A percentile compares a stretch with the other conserved stretches of the same genome.
phyloP scores from a whole-genome alignment of 768 basidiomycete genomes.

The Trametes punicea region DNA sequence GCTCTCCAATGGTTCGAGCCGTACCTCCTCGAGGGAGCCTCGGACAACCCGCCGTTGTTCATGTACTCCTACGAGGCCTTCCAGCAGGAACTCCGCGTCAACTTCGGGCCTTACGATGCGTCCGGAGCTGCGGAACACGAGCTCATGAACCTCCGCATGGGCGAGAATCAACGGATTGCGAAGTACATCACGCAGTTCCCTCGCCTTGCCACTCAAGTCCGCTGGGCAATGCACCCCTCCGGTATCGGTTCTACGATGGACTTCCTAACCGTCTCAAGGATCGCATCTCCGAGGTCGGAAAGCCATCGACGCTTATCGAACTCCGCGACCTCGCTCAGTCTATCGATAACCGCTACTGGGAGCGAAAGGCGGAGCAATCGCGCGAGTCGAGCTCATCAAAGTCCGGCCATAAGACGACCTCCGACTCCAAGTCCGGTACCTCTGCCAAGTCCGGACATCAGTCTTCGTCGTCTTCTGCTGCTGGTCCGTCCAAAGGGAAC shows the following conservation, averaged over 20 bases:
- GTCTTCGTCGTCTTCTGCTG: too few relatives aligned
- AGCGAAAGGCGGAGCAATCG: too few relatives aligned
- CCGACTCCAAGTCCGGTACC: too few relatives aligned
- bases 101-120: not conserved
- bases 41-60: not conserved
- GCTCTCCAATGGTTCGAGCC: constrained; percentile 7
- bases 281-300: too few relatives aligned
- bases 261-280: not conserved
- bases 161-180: constrained; percentile 10
- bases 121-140: constrained; percentile 5
- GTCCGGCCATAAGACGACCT: too few relatives aligned
- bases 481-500: too few relatives aligned
- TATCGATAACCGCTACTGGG: too few relatives aligned
- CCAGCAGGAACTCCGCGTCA: constrained; percentile 5
- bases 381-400: too few relatives aligned
- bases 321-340: too few relatives aligned
- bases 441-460: too few relatives aligned
- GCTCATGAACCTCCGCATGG: constrained; percentile 2
- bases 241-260: not conserved
- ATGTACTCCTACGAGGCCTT: constrained; percentile 1
- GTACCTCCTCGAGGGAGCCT: not conserved
- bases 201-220: not conserved
- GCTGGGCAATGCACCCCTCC: not conserved
- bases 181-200: constrained; percentile 6
- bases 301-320: too few relatives aligned